Evolutionary conservation across 2,329 filamentous ascomycete genomes (phyloP), one percentile per base, ranked within the genome.

Genomic region (Colletotrichum sp.): DNA sequence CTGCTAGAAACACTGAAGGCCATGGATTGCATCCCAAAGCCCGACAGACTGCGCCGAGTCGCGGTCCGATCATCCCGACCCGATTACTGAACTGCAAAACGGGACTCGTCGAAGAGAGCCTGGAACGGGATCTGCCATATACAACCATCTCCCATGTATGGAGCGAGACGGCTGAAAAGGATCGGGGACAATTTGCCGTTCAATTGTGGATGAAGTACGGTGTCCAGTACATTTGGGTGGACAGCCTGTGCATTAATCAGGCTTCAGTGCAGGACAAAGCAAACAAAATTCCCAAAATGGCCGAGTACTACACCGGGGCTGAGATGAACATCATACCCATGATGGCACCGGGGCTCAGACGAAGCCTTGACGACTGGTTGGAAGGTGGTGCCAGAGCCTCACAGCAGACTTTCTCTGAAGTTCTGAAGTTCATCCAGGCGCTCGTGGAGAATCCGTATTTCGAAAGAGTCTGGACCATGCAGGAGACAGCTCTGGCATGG

Each of bases 1-100:
- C 2, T 24, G 52, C 21, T 8, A 9, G 12, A 15, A 57, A 57
- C 21, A 0, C 5, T 16, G 9, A n/a, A n/a, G n/a, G 52, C 7
- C 52, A 24, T 9, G 21, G 21, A 9, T 57, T 57, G 24, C 52
- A 57, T 4, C 21, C 21, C 9, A 26, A 15, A 26, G 52, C 52
- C 12, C 52, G 52, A 24, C 52, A 57, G 52, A 4, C 12, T 57
- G 21, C 52, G 4, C 1, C 52, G 15, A 26, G 21, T 16, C 21
- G 8, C 0, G 3, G 0, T 26, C 4, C 21, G 6, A 16, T 16
- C n/a, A 57, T 6, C 9, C 52, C 52, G 15, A 57, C 21, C 6
- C 21, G 52, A 26, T 57, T 57, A n/a, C 52, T 57, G n/a, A 57
- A 57, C 21, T 21, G 52, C 21, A 24, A 9, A 26, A 57, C 52